Evolutionary conservation across 495 filamentous ascomycete species (phyloP).

Genomic region (Ascodesmis nigricans): DNA sequence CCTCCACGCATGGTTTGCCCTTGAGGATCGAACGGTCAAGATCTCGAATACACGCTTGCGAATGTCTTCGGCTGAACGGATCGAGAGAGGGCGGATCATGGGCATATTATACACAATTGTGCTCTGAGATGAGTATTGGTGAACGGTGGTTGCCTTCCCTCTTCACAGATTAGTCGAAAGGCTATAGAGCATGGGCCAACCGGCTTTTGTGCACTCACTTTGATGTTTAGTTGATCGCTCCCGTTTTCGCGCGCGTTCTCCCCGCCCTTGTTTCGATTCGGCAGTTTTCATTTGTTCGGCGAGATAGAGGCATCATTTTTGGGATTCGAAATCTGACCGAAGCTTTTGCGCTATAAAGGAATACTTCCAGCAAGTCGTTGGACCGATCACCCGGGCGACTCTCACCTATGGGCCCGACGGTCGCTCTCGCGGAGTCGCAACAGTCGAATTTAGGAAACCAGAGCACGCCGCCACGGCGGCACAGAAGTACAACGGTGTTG

Average conservation of each 20-base stretch:
- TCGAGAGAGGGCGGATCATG: constrained; percentile 22
- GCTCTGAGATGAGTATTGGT: too few species aligned
- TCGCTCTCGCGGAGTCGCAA: constrained; percentile 69
- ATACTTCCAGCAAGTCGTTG: constrained; percentile 76
- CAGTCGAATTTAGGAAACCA: constrained; percentile 51
- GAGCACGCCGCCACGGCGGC: constrained; percentile 65
- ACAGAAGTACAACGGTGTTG: constrained; percentile 58
- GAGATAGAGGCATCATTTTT: constrained; percentile 13
- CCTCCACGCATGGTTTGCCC: constrained; percentile 19
- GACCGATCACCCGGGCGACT: constrained; percentile 67
- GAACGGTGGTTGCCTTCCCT: too few species aligned
- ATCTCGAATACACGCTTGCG: too few species aligned
- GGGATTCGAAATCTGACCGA: constrained; percentile 19
- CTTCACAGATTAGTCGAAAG: too few species aligned
- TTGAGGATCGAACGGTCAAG: constrained; percentile 22
- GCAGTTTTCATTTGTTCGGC: constrained; percentile 5
- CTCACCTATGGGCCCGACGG: constrained; percentile 85
- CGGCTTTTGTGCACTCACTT: not conserved
- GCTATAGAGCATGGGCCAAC: too few species aligned
- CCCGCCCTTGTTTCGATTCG: not conserved
- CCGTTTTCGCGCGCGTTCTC: constrained; percentile 7
- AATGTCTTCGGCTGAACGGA: constrained; percentile 19
- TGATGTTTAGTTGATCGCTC: constrained; percentile 5
- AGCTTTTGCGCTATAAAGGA: constrained; percentile 42
- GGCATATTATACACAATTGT: too few species aligned